Percentiles rank a stretch among this genome's conserved stretches.
phyloP scores from a whole-genome alignment of 768 basidiomycete species.

The Russula vinacea region DNA sequence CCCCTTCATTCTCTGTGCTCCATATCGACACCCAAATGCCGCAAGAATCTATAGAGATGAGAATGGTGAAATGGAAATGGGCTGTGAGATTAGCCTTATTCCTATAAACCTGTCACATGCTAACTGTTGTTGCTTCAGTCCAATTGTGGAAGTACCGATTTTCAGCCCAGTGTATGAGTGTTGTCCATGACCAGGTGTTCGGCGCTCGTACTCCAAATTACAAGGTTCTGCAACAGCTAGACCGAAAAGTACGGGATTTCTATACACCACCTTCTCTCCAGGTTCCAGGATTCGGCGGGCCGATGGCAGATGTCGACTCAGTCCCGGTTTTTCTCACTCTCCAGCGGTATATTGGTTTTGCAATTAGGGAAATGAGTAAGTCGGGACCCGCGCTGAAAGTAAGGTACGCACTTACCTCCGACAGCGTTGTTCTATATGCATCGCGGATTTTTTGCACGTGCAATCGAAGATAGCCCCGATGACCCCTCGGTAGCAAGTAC shows the following conservation, averaged over 20 bases:
- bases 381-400: conserved; percentile 6
- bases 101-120: neutral
- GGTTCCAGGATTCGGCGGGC: conserved; percentile 57
- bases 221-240: conserved; percentile 58
- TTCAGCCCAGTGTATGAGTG: conserved; percentile 55
- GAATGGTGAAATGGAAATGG: conserved; percentile 56
- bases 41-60: conserved; percentile 53
- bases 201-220: conserved; percentile 61
- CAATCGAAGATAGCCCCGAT: conserved; percentile 56
- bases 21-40: conserved; percentile 30
- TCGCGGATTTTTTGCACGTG: conserved; percentile 69
- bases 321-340: conserved; percentile 58
- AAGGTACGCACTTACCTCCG: neutral
- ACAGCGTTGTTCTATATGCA: conserved; percentile 71
- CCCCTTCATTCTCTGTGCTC: conserved; percentile 55
- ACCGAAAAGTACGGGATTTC: conserved; percentile 61
- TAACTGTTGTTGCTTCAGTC: conserved; percentile 40
- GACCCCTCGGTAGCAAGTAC: conserved; percentile 69
- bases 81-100: conserved; percentile 44
- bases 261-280: conserved; percentile 63
- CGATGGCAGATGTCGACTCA: conserved; percentile 42
- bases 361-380: conserved; percentile 67
- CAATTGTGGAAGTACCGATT: conserved; percentile 70
- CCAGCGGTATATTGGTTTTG: conserved; percentile 63
- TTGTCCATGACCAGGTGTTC: conserved; percentile 67